Conservation (phyloP, 805 yeast species). For the Myxozyma vanderwaltii region DNA sequence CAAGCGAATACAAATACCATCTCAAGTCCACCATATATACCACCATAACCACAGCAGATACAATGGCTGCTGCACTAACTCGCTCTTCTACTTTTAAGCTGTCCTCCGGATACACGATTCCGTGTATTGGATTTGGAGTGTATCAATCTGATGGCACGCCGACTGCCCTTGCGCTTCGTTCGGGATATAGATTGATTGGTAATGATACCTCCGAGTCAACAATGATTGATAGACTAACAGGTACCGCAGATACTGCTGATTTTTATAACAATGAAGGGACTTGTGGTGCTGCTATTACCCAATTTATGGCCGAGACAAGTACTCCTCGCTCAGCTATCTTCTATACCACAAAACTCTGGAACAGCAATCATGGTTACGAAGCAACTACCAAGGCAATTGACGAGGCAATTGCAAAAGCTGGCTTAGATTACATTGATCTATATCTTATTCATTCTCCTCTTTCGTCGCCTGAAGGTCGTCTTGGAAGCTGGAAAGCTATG, state of each 20-base stretch:
- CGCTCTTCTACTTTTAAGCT: slow-evolving; percentile 12
- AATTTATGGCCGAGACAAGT: slow-evolving; percentile 53
- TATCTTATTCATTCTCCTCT: slow-evolving; percentile 61
- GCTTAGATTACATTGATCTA: slow-evolving; percentile 69
- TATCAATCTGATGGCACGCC: slow-evolving; percentile 39
- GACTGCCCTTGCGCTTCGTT: slow-evolving; percentile 58
- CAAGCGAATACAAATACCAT: background rate
- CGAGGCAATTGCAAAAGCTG: slow-evolving; percentile 55
- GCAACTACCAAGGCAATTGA: slow-evolving; percentile 61
- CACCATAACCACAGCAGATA: background rate
- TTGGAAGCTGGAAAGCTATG: slow-evolving; percentile 57
- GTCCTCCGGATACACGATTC: slow-evolving; percentile 14
- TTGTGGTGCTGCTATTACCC: slow-evolving; percentile 59
- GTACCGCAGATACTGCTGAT: slow-evolving; percentile 56
- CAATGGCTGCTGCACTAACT: slow-evolving; percentile 6
- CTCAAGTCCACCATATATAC: background rate
- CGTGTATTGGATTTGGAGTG: slow-evolving; percentile 26
- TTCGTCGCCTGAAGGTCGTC: slow-evolving; percentile 40
- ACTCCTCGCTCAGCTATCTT: slow-evolving; percentile 60
- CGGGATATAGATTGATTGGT: slow-evolving; percentile 72
- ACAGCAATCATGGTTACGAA: slow-evolving; percentile 60
- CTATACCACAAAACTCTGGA: slow-evolving; percentile 77
- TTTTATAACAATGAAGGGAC: slow-evolving; percentile 66
- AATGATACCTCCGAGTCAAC: no score
- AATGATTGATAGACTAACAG: background rate